Conservation (phyloP, 352 stramenopile species). For the Lagenidium giganteum region DNA sequence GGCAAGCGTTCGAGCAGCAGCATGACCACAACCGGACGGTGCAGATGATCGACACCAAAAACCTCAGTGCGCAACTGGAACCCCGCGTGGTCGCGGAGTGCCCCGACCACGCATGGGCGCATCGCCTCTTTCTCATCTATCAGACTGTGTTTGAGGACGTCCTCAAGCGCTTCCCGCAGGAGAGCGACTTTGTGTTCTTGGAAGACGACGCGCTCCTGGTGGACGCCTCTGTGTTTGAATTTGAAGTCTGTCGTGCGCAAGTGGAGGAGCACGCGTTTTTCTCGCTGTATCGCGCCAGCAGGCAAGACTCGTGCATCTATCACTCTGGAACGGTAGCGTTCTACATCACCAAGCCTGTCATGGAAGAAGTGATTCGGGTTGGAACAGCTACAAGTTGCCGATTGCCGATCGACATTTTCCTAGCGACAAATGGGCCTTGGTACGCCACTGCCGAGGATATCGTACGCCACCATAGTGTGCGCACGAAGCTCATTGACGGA, state of each 20-base stretch:
- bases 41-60: conserved; percentile 3
- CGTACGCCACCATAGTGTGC: conserved; percentile 1
- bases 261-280: conserved; percentile 1
- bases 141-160: neutral
- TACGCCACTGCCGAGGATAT: conserved; percentile 3
- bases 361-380: conserved; percentile 2
- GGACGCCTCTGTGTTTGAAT: neutral
- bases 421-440: conserved; percentile 4
- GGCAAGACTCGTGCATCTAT: conserved; percentile 6
- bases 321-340: conserved; percentile 8
- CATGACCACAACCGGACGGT: neutral
- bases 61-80: conserved; percentile 2
- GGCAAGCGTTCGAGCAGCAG: neutral
- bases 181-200: conserved; percentile 5
- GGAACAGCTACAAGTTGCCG: neutral
- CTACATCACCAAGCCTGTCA: conserved; percentile 3
- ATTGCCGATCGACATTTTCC: conserved; percentile 6
- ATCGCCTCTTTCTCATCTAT: conserved; percentile 8
- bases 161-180: neutral
- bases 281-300: neutral
- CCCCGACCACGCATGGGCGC: conserved; percentile 1
- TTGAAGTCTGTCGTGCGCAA: conserved; percentile 5
- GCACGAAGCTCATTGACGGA: too few species aligned
- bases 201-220: conserved; percentile 8
- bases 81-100: neutral